Conservation (phyloP, 768 basidiomycete genomes). For the Candolleomyces aberdarensis region DNA sequence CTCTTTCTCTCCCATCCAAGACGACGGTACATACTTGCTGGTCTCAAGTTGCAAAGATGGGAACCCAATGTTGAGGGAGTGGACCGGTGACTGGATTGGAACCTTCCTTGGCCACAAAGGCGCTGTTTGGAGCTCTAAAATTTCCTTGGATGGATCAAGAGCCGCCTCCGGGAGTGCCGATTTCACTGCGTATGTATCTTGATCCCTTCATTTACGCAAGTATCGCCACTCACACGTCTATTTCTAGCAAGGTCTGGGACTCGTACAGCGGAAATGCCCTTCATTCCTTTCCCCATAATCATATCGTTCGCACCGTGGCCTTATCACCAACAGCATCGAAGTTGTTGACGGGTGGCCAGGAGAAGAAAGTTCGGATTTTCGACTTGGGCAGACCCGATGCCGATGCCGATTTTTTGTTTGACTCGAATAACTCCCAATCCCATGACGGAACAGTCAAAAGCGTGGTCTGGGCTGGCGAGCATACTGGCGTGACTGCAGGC, state of each 20-base stretch:
- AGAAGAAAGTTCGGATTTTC: constrained; percentile 96
- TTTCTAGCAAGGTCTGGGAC: constrained; percentile 89
- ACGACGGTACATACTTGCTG: constrained; percentile 84
- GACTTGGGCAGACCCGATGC: constrained; percentile 85
- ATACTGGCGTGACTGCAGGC: constrained; percentile 83
- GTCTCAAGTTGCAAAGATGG: constrained; percentile 99
- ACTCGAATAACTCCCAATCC: constrained; percentile 51
- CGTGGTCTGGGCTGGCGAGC: constrained; percentile 89
- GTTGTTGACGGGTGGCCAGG: constrained; percentile 90
- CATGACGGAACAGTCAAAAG: constrained; percentile 92
- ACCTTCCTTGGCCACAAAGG: constrained; percentile 89
- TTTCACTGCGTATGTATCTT: constrained; percentile 82
- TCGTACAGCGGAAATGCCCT: constrained; percentile 83
- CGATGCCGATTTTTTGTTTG: constrained; percentile 77
- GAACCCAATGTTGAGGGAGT: constrained; percentile 93
- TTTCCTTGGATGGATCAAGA: constrained; percentile 79
- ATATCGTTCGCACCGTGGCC: constrained; percentile 96
- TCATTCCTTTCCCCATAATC: constrained; percentile 97
- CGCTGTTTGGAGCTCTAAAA: constrained; percentile 95
- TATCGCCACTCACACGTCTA: neutral
- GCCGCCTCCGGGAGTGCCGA: constrained; percentile 95
- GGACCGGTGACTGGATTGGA: constrained; percentile 99
- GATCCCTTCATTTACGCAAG: constrained; percentile 7
- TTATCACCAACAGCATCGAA: constrained; percentile 67
- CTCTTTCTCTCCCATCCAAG: constrained; percentile 83